phyloP scores from a whole-genome alignment of 768 basidiomycete genomes.

The Tulasnella calospora region DNA sequence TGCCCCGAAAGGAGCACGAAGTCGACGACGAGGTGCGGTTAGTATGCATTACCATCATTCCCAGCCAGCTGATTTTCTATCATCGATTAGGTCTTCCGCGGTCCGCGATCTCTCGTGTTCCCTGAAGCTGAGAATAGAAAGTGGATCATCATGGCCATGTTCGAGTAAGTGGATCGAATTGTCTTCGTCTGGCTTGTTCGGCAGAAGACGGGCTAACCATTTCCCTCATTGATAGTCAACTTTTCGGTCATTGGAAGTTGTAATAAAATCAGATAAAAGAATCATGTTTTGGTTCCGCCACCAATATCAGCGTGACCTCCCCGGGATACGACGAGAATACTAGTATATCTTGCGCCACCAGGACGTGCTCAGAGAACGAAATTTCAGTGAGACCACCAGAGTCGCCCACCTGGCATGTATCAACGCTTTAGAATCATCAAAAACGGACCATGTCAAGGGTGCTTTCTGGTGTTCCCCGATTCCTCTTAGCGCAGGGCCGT shows the following conservation, averaged over 20 bases:
- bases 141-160: slow-evolving; percentile 91
- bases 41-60: neutral
- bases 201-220: neutral
- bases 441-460: no score
- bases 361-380: no score
- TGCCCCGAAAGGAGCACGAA: slow-evolving; percentile 54
- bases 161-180: slow-evolving; percentile 57
- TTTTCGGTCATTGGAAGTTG: slow-evolving; percentile 28
- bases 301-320: neutral
- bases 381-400: no score
- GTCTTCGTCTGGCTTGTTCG: neutral
- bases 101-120: slow-evolving; percentile 85
- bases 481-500: no score
- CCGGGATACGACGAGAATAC: no score
- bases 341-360: no score
- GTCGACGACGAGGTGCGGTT: neutral
- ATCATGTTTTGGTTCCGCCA: no score
- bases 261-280: neutral
- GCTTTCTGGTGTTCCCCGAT: no score
- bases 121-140: slow-evolving; percentile 94
- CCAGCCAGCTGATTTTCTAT: neutral
- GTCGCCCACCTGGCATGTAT: no score
- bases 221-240: slow-evolving; percentile 17
- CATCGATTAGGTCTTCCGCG: slow-evolving; percentile 82
- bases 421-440: no score